Percentiles rank a stretch among this genome's conserved stretches.
These are phyloP conservation scores for Trichophyton verrucosum DNA, from an alignment of 2,329 filamentous ascomycete genomes.

Conservation along the genomic window DNA sequence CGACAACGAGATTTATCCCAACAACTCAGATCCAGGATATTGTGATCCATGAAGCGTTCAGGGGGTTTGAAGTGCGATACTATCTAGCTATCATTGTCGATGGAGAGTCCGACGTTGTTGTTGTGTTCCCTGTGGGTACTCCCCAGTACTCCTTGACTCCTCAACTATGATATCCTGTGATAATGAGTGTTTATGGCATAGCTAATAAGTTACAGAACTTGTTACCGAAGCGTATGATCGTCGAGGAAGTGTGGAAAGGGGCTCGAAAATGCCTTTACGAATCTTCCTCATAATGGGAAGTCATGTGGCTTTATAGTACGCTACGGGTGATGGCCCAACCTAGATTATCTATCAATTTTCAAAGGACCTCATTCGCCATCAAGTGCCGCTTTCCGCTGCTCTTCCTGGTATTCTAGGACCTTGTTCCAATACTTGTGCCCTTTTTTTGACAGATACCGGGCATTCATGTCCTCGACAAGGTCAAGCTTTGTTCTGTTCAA, in stretches of 20 bases:
- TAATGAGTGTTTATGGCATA: background rate
- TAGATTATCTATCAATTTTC: background rate
- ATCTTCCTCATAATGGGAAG: conserved; percentile 34
- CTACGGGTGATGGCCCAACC: background rate
- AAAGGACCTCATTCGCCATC: background rate
- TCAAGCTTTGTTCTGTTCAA: conserved; percentile 46
- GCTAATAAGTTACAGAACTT: conserved; percentile 37
- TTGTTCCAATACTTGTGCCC: conserved; percentile 5
- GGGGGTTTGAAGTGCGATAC: conserved; percentile 78
- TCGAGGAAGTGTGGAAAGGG: conserved; percentile 86
- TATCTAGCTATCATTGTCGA: conserved; percentile 85
- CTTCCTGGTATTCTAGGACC: background rate
- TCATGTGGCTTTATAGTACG: background rate
- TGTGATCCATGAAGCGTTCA: conserved; percentile 88
- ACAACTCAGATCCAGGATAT: conserved; percentile 87
- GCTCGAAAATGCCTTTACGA: conserved; percentile 72
- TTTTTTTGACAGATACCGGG: conserved; percentile 36
- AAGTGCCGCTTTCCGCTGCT: background rate
- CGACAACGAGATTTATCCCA: conserved; percentile 66
- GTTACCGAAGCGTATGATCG: conserved; percentile 58
- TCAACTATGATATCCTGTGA: background rate
- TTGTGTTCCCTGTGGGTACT: conserved; percentile 68
- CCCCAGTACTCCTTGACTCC: background rate
- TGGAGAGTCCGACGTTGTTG: conserved; percentile 74
- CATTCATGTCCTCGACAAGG: conserved; percentile 49